These are phyloP conservation scores for Pseudopithomyces chartarum DNA, from an alignment of 2,329 filamentous ascomycete species.

Conservation along the genomic window DNA sequence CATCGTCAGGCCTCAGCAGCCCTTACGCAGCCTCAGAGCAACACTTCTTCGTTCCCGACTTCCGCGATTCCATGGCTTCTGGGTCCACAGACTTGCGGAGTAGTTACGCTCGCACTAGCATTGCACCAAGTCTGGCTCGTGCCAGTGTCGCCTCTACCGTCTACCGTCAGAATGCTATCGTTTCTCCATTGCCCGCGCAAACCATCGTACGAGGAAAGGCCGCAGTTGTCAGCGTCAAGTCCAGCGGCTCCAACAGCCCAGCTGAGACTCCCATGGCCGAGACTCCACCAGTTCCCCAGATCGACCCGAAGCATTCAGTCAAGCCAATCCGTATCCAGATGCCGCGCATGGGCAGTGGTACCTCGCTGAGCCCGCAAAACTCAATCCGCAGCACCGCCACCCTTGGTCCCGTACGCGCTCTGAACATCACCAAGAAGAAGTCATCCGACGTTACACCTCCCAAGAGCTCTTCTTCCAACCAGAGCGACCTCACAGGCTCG, in stretches of 20 bases:
- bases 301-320: slow-evolving; percentile 62
- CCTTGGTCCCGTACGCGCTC: slow-evolving; percentile 51
- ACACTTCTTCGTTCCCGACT: slow-evolving; percentile 91
- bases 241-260: slow-evolving; percentile 61
- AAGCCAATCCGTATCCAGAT: slow-evolving; percentile 48
- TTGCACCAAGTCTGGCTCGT: slow-evolving; percentile 55
- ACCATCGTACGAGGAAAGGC: slow-evolving; percentile 88
- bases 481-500: slow-evolving; percentile 27
- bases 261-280: slow-evolving; percentile 52
- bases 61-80: slow-evolving; percentile 90
- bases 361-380: slow-evolving; percentile 37
- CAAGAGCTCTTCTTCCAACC: slow-evolving; percentile 31
- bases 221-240: slow-evolving; percentile 90
- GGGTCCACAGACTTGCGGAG: slow-evolving; percentile 65
- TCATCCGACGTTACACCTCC: slow-evolving; percentile 30
- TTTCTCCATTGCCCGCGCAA: slow-evolving; percentile 78
- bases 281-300: slow-evolving; percentile 73
- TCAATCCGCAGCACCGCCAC: slow-evolving; percentile 46
- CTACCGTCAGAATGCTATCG: slow-evolving; percentile 87
- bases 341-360: slow-evolving; percentile 37
- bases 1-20: slow-evolving; percentile 62
- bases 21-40: slow-evolving; percentile 69
- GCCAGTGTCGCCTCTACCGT: slow-evolving; percentile 84
- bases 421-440: slow-evolving; percentile 51
- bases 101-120: slow-evolving; percentile 52